Evolutionary conservation across 2,329 filamentous ascomycete genomes (phyloP).

Genomic region (Neofusicoccum sp.): DNA sequence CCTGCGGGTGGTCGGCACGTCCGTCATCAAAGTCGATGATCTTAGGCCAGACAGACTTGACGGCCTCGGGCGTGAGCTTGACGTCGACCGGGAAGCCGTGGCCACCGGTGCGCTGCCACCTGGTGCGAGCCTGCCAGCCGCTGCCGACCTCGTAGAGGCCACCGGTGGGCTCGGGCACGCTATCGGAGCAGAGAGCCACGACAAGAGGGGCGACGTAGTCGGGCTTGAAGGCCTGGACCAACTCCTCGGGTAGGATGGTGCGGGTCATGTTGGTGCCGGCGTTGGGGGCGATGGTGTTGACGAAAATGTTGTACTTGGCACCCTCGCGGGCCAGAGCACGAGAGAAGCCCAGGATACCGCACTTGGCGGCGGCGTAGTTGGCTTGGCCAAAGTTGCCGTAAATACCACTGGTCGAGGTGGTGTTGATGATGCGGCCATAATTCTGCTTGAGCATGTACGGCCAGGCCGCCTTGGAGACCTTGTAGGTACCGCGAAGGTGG

Average conservation of each 20-base stretch:
- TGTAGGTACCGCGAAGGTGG: slow-evolving; percentile 92
- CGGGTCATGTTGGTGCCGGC: slow-evolving; percentile 94
- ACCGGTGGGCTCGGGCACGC: slow-evolving; percentile 81
- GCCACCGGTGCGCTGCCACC: slow-evolving; percentile 91
- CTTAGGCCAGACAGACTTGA: slow-evolving; percentile 61
- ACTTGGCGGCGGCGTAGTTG: slow-evolving; percentile 77
- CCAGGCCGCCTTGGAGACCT: slow-evolving; percentile 96
- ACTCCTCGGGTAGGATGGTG: slow-evolving; percentile 91
- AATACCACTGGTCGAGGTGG: slow-evolving; percentile 93
- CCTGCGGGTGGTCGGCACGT: slow-evolving; percentile 81
- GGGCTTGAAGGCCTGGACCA: slow-evolving; percentile 98
- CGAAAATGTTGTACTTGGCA: slow-evolving; percentile 94
- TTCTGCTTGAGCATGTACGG: slow-evolving; percentile 98
- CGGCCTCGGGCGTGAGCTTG: slow-evolving; percentile 73
- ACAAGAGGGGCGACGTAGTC: slow-evolving; percentile 96
- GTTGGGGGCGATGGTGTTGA: slow-evolving; percentile 98
- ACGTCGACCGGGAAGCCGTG: slow-evolving; percentile 89
- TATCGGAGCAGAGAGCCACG: slow-evolving; percentile 80
- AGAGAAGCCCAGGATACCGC: slow-evolving; percentile 90
- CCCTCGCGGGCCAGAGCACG: slow-evolving; percentile 90
- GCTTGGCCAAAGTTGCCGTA: slow-evolving; percentile 99
- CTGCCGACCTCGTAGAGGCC: slow-evolving; percentile 92
- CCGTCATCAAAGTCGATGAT: slow-evolving; percentile 87
- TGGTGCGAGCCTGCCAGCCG: slow-evolving; percentile 86
- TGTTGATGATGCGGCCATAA: slow-evolving; percentile 96